These are phyloP conservation scores for Penicillium paxilli DNA, from an alignment of 495 filamentous ascomycete species.

Conservation along the genomic window DNA sequence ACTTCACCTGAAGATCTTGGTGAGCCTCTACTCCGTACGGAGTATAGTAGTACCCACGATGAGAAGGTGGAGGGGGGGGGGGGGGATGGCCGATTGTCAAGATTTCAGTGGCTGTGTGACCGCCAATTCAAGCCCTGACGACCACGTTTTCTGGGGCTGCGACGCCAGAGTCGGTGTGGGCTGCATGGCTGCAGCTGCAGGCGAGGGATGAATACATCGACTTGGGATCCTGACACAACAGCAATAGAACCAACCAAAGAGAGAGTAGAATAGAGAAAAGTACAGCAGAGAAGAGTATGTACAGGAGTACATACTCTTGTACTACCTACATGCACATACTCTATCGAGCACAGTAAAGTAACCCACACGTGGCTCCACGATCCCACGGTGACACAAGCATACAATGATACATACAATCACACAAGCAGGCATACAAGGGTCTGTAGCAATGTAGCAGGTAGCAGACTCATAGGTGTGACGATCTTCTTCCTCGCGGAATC, in stretches of 20 bases:
- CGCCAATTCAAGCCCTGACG: constrained; percentile 12
- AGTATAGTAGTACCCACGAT: neutral
- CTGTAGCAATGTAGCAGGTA: no score
- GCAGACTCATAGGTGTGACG: constrained; percentile 1
- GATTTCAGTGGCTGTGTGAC: constrained; percentile 12
- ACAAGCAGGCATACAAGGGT: no score
- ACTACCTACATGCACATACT: no score
- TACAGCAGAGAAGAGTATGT: neutral
- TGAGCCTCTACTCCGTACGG: neutral
- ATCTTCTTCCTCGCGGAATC: constrained; percentile 8
- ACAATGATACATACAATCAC: no score
- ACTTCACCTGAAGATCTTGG: neutral
- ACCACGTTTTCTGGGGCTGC: constrained; percentile 27
- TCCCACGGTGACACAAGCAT: constrained; percentile 3
- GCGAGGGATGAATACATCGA: neutral
- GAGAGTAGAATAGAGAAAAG: neutral
- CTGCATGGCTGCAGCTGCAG: constrained; percentile 2
- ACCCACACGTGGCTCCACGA: constrained; percentile 25
- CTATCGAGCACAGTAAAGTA: neutral
- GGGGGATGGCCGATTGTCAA: no score
- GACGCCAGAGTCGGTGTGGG: constrained; percentile 24
- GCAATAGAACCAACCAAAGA: neutral
- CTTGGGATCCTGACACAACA: neutral
- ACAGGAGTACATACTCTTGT: no score
- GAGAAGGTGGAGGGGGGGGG: no score